Conservation (phyloP, 768 basidiomycete species). For the Paxillus ammoniavirescens region DNA sequence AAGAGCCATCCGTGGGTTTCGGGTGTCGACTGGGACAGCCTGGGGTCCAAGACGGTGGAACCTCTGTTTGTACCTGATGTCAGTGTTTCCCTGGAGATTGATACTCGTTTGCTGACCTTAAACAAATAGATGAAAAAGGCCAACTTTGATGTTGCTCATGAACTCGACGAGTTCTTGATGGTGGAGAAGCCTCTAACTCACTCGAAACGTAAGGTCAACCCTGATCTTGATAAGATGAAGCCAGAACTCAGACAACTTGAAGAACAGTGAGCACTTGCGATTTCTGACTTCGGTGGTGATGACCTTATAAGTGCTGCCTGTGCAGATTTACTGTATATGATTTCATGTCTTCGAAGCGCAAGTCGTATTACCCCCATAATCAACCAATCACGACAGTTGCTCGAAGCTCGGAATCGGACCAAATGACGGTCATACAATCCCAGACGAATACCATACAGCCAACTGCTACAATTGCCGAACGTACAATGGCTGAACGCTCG, state of each 20-base stretch:
- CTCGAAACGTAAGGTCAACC: conserved; percentile 84
- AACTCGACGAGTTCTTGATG: conserved; percentile 95
- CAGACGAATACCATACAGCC: conserved; percentile 41
- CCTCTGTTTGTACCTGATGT: conserved; percentile 94
- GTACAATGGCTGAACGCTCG: conserved; percentile 41
- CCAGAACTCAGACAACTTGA: conserved; percentile 91
- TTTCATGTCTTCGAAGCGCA: conserved; percentile 66
- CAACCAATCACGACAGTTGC: conserved; percentile 48
- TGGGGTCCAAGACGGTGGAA: conserved; percentile 66
- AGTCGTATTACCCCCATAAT: conserved; percentile 88
- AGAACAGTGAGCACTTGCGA: conserved; percentile 65
- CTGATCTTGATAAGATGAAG: conserved; percentile 84
- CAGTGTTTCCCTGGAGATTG: conserved; percentile 34
- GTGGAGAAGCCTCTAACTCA: conserved; percentile 98
- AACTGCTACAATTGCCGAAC: conserved; percentile 42
- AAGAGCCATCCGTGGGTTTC: conserved; percentile 84
- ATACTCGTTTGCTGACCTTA: conserved; percentile 1
- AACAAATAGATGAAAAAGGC: conserved; percentile 78
- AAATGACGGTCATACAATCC: conserved; percentile 28
- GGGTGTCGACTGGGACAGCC: conserved; percentile 73
- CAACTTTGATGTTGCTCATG: conserved; percentile 98
- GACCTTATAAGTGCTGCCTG: conserved; percentile 5
- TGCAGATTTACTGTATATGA: conserved; percentile 89
- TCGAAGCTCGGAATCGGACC: conserved; percentile 30
- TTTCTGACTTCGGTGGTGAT: not conserved